A percentile compares a stretch with the other conserved stretches of the same genome.
phyloP scores from a whole-genome alignment of 2,329 filamentous ascomycete species.

The Fusarium tricinctum region DNA sequence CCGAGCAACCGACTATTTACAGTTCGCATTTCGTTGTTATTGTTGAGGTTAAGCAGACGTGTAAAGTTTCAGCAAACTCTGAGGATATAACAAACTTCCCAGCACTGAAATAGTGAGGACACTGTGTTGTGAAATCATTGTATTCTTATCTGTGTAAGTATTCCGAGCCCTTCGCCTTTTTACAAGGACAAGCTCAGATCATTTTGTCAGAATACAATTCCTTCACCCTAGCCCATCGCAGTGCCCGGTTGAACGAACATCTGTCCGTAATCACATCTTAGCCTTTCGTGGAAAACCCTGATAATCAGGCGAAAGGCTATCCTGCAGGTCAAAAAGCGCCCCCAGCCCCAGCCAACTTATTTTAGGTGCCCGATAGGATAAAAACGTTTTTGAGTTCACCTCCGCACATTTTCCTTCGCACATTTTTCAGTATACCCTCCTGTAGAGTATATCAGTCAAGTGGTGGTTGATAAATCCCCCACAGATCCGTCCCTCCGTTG shows the following conservation, averaged over 20 bases:
- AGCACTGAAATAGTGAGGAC: not conserved
- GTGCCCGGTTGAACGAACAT: slow-evolving; percentile 1
- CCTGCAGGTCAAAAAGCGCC: slow-evolving; percentile 4
- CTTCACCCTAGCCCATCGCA: not conserved
- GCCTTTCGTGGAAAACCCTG: not conserved
- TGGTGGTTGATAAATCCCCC: slow-evolving; percentile 4
- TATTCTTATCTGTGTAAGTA: slow-evolving; percentile 7
- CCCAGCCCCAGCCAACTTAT: not conserved
- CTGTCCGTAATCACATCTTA: no score
- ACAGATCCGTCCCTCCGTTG: slow-evolving; percentile 26
- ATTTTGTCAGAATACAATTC: slow-evolving; percentile 3
- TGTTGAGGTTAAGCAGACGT: no score
- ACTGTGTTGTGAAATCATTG: not conserved
- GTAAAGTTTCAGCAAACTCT: no score
- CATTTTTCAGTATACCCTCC: slow-evolving; percentile 15
- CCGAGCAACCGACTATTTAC: no score
- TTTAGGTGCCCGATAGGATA: not conserved
- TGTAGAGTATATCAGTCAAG: slow-evolving; percentile 7
- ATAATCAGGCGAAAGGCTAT: not conserved
- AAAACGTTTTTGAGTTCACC: not conserved
- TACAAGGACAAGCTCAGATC: no score
- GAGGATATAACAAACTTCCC: no score
- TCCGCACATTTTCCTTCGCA: not conserved
- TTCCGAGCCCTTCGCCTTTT: not conserved
- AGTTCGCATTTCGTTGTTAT: no score